Conservation (phyloP, 202 grass and related monocot genomes). For the Schoenoplectus tabernaemontani region DNA sequence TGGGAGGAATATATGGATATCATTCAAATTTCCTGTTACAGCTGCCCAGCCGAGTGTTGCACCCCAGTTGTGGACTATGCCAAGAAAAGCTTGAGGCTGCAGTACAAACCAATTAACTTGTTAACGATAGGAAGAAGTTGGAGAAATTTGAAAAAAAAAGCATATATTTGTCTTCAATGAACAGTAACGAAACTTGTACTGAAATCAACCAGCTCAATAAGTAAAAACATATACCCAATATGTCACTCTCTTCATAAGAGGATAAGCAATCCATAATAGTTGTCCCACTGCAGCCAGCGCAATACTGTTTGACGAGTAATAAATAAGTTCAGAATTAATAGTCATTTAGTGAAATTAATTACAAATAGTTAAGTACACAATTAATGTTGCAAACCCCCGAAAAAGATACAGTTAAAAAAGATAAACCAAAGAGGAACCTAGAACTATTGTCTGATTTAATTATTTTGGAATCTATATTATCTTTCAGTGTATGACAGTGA, state of each 20-base stretch:
- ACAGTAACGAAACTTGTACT: no score
- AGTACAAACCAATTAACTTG: background rate
- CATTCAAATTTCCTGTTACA: constrained; percentile 28
- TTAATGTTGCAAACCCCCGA: background rate
- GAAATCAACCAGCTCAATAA: background rate
- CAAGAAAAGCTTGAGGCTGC: constrained; percentile 48
- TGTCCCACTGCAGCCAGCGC: constrained; percentile 26
- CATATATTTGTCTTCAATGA: no score
- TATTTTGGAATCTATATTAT: no score
- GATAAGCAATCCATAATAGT: constrained; percentile 33
- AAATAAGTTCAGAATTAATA: background rate
- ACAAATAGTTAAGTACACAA: background rate
- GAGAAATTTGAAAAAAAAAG: no score
- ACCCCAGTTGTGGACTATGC: constrained; percentile 36
- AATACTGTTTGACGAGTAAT: constrained; percentile 18
- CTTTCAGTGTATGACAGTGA: no score
- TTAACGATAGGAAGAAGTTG: background rate
- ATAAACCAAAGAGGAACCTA: no score
- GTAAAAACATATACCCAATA: constrained; percentile 31
- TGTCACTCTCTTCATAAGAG: constrained; percentile 41
- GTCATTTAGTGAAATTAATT: no score
- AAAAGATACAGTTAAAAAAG: no score
- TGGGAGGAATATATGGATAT: constrained; percentile 31
- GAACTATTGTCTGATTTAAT: no score
- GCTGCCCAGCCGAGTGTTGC: constrained; percentile 36